phyloP scores from a whole-genome alignment of 495 filamentous ascomycete genomes.

The Aspergillus olivimuriae region DNA sequence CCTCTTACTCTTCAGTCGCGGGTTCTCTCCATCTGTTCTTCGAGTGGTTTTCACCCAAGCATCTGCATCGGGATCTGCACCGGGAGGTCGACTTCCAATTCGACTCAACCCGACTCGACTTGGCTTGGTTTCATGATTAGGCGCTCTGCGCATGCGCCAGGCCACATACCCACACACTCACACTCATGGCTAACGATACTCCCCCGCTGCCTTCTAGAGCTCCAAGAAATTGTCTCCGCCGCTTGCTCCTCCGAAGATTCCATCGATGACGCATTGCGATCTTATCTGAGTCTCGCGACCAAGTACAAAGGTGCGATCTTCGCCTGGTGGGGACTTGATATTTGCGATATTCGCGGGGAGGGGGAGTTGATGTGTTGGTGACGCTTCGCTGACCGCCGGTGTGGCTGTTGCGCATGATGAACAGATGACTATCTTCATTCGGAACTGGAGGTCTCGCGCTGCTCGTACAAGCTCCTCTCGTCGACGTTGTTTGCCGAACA shows the following conservation, averaged over 20 bases:
- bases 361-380: too few species aligned
- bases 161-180: too few species aligned
- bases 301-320: constrained; percentile 63
- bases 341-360: too few species aligned
- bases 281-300: constrained; percentile 73
- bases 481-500: constrained; percentile 68
- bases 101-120: too few species aligned
- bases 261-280: constrained; percentile 82
- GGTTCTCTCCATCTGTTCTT: neutral
- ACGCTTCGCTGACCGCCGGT: too few species aligned
- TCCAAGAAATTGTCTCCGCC: constrained; percentile 70
- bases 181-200: constrained; percentile 5
- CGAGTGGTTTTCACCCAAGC: neutral
- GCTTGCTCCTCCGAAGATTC: constrained; percentile 66
- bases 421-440: constrained; percentile 73
- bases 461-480: constrained; percentile 73
- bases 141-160: too few species aligned
- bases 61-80: too few species aligned
- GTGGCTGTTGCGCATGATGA: too few species aligned
- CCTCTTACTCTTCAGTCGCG: neutral
- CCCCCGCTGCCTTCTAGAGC: constrained; percentile 58
- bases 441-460: constrained; percentile 79
- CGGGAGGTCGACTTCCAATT: too few species aligned
- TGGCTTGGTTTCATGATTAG: too few species aligned
- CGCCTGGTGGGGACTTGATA: too few species aligned